Conservation (phyloP, 371 early-diverging fungal species). For the Mucor circinelloides region DNA sequence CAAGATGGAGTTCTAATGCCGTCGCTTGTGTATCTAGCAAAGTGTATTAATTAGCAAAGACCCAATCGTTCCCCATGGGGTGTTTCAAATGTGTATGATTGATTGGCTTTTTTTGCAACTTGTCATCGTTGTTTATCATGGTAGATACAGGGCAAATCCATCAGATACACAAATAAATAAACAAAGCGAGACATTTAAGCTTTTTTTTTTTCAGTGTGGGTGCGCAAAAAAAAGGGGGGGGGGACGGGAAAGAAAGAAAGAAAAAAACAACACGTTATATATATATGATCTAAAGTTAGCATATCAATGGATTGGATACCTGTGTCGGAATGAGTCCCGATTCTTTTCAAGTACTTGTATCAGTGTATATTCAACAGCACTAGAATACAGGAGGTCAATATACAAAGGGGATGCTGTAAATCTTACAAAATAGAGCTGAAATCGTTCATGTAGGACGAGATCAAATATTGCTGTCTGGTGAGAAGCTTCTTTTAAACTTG, state of each 20-base stretch:
- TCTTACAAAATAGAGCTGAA: not conserved
- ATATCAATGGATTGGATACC: not conserved
- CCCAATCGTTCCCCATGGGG: constrained; percentile 11
- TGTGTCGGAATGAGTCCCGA: not conserved
- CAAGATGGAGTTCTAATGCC: constrained; percentile 10
- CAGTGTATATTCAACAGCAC: not conserved
- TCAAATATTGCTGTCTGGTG: constrained; percentile 2
- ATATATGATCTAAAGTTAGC: not conserved
- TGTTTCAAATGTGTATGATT: constrained; percentile 8
- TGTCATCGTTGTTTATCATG: not conserved
- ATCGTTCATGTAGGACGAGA: not conserved
- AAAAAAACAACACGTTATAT: not conserved
- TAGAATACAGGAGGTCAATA: not conserved
- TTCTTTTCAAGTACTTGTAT: not conserved
- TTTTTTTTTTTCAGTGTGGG: not conserved
- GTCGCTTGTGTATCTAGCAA: constrained; percentile 5
- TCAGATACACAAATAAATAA: not conserved
- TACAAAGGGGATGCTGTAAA: not conserved
- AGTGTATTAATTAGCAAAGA: constrained; percentile 8
- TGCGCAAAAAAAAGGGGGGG: not conserved
- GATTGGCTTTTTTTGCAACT: constrained; percentile 2
- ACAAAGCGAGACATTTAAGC: not conserved
- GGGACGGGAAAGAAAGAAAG: no score
- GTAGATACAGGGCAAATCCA: not conserved
- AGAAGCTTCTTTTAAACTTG: not conserved